Base-by-base conservation (phyloP, 106 monocot species). In the Agapanthus africanus region DNA sequence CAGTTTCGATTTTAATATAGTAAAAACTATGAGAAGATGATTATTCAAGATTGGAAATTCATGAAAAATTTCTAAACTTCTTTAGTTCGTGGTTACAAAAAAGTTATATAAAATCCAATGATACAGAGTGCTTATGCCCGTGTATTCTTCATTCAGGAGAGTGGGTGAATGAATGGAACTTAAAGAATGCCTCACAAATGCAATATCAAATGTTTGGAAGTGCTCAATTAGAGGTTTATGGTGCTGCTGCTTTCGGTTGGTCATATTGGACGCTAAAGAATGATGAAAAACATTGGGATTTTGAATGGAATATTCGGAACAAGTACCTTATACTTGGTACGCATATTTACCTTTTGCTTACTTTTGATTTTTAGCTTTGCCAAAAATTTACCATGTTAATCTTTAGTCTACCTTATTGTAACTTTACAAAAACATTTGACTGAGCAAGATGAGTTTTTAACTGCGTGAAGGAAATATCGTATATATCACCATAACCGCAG, bases 141-240 rank as follows among this genome's bases (percentile, higher is more conserved):
- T 33, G 33, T 18, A 66, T 44, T 28, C 30, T 47, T 73, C 49
- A 37, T 84, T 70, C 82, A 91, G 91, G 91, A 42, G 91, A 91
- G 63, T 92, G 92, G 92, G 83, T 83, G 32, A 88, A 88, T 73
- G 88, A 92, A 70, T 85, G 82, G 92, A 77, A 69, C 42, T 76
- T 70, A 57, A 30, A 68, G 79, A 86, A 88, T 78, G 88, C 85
- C 30, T 77, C 88, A 39, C 71, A 77, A 32, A 47, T 59, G 3
- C 76, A 91, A 19, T 91, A 91, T 73, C 88, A 85, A 77, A 80
- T 79, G 72, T 93, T 76, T 81, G 92, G 88, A 50, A 88, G 37
- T 22, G 82, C 88, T 73, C 92, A 93, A 25, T 64, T 88, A 27
- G 83, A 88, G 18, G 83, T 85, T 66, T 88, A 85, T 59, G 60